A percentile compares a stretch with the other conserved stretches of the same genome.
Evolutionary conservation across 345 rosid genomes (phyloP).

Genomic region (Sonneratia caseolaris): DNA sequence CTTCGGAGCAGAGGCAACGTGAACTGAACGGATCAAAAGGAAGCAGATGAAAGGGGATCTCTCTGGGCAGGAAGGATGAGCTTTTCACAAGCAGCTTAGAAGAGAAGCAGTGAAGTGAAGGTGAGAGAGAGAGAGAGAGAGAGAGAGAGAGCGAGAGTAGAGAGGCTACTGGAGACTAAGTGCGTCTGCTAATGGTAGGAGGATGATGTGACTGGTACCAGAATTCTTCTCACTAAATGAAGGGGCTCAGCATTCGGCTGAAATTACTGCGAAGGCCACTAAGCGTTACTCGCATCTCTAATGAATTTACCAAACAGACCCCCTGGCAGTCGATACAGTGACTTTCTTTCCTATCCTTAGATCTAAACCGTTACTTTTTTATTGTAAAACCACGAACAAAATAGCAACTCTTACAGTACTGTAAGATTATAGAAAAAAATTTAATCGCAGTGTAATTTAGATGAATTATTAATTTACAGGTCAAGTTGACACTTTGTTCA

Average conservation of each 20-base stretch:
- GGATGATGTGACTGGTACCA: not conserved
- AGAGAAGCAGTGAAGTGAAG: constrained; percentile 15
- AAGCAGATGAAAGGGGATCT: not conserved
- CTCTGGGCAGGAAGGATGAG: constrained; percentile 5
- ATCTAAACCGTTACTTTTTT: too few relatives aligned
- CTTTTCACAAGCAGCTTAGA: constrained; percentile 35
- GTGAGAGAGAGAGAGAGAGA: constrained; percentile 1
- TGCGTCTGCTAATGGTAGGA: not conserved
- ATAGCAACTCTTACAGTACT: too few relatives aligned
- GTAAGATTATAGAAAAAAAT: too few relatives aligned
- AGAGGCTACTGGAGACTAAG: not conserved
- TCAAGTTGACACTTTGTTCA: too few relatives aligned
- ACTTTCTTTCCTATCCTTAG: too few relatives aligned
- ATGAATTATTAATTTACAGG: too few relatives aligned
- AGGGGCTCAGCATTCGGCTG: not conserved
- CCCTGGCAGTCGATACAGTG: too few relatives aligned
- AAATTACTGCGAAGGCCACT: not conserved
- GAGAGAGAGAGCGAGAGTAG: not conserved
- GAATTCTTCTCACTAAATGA: too few relatives aligned
- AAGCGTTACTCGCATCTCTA: not conserved
- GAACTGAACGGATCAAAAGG: not conserved
- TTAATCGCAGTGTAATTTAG: too few relatives aligned
- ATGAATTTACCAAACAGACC: not conserved
- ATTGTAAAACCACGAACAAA: too few relatives aligned
- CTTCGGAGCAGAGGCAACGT: not conserved